Conservation (phyloP, 2,329 filamentous ascomycete species). For the Orbilia oligospora region DNA sequence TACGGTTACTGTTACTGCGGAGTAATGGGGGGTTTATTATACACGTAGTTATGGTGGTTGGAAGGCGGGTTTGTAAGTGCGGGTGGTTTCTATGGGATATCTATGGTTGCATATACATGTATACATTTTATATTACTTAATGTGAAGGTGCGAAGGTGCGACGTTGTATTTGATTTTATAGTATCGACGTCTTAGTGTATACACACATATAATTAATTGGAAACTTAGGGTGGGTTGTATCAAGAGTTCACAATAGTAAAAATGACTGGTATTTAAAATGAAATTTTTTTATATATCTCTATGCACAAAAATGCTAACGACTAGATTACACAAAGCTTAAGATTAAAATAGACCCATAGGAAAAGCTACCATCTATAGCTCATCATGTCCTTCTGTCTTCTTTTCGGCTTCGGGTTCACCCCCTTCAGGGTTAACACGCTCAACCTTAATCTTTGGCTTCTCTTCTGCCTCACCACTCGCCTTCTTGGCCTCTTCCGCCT, state of each 20-base stretch:
- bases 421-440: not conserved
- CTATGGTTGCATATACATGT: not conserved
- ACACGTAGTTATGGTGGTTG: too few relatives aligned
- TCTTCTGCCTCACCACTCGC: conserved; percentile 45
- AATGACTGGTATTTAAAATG: conserved; percentile 11
- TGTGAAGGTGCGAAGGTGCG: not conserved
- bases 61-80: not conserved
- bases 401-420: conserved; percentile 8
- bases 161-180: not conserved
- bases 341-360: conserved; percentile 3
- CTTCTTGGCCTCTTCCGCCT: conserved; percentile 35
- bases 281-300: conserved; percentile 35
- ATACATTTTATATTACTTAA: too few relatives aligned
- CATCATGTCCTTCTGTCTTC: conserved; percentile 58
- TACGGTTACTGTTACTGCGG: conserved; percentile 24
- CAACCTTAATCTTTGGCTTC: conserved; percentile 22
- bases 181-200: not conserved
- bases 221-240: too few relatives aligned
- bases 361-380: conserved; percentile 60
- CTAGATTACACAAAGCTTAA: conserved; percentile 13
- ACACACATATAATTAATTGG: too few relatives aligned
- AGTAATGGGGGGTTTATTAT: not conserved
- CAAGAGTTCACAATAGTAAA: too few relatives aligned
- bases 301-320: conserved; percentile 35
- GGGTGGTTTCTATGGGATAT: not conserved